Evolutionary conservation across 352 stramenopile genomes (phyloP).

Genomic region (Elongisporangium prolatum): DNA sequence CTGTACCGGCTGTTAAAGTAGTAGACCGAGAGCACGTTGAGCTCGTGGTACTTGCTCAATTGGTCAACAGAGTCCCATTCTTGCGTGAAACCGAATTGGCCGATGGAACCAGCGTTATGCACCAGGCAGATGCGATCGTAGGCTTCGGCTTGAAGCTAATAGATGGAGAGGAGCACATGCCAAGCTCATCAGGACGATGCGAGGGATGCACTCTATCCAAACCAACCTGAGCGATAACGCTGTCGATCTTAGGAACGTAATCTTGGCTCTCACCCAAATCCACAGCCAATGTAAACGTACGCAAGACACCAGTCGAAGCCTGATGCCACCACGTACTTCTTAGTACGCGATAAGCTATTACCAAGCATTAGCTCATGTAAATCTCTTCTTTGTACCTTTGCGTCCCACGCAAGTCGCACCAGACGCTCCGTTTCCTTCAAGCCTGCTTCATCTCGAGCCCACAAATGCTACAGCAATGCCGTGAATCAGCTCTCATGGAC

Average conservation of each 20-base stretch:
- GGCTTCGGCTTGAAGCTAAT: conserved; percentile 13
- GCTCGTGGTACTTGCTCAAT: conserved; percentile 35
- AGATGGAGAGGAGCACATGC: neutral
- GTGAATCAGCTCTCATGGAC: neutral
- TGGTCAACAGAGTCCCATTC: conserved; percentile 27
- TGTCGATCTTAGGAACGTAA: conserved; percentile 30
- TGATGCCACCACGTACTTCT: neutral
- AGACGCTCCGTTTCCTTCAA: conserved; percentile 32
- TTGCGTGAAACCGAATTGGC: conserved; percentile 34
- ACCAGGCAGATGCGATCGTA: conserved; percentile 38
- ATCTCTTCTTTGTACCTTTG: conserved; percentile 2
- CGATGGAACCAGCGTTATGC: conserved; percentile 67
- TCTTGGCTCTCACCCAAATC: conserved; percentile 22
- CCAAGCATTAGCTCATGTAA: neutral
- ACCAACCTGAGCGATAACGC: conserved; percentile 14
- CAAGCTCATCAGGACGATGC: neutral
- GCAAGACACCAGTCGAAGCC: conserved; percentile 8
- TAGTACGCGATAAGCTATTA: neutral
- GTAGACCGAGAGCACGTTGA: conserved; percentile 63
- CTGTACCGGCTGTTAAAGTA: conserved; percentile 43
- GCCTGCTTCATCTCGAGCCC: conserved; percentile 28
- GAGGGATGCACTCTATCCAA: neutral
- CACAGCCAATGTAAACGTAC: conserved; percentile 16
- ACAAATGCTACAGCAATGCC: conserved; percentile 21
- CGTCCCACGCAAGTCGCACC: conserved; percentile 14